Evolutionary conservation across 2,329 filamentous ascomycete genomes (phyloP).

Genomic region (Dothidotthia symphoricarpi): DNA sequence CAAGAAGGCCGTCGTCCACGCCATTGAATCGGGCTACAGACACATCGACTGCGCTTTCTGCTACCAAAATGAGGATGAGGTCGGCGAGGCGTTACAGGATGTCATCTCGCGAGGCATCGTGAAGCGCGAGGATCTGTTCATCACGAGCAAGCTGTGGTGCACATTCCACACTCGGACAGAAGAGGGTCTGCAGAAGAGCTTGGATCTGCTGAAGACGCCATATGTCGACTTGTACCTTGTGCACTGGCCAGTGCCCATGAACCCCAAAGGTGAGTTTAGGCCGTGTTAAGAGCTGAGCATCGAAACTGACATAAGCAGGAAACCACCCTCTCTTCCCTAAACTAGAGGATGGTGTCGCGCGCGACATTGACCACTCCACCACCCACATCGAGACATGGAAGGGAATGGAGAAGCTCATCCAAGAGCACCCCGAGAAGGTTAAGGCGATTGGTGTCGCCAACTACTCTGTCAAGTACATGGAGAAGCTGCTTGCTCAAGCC

Average conservation of each 20-base stretch:
- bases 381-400: slow-evolving; percentile 76
- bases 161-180: slow-evolving; percentile 71
- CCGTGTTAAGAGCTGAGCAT: background rate
- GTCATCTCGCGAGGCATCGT: slow-evolving; percentile 67
- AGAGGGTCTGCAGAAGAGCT: slow-evolving; percentile 68
- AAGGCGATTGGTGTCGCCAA: slow-evolving; percentile 54
- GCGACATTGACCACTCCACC: slow-evolving; percentile 68
- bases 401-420: slow-evolving; percentile 64
- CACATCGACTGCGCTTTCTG: slow-evolving; percentile 72
- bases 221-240: slow-evolving; percentile 81
- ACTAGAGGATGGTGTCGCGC: slow-evolving; percentile 65
- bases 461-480: slow-evolving; percentile 49
- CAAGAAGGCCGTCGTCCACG: slow-evolving; percentile 49
- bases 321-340: slow-evolving; percentile 75
- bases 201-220: slow-evolving; percentile 71
- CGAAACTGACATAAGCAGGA: slow-evolving; percentile 40
- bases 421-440: slow-evolving; percentile 46
- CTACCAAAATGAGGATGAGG: slow-evolving; percentile 80
- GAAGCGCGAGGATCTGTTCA: slow-evolving; percentile 76
- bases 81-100: slow-evolving; percentile 73
- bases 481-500: slow-evolving; percentile 55
- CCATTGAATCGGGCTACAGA: slow-evolving; percentile 50
- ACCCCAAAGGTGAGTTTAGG: slow-evolving; percentile 60
- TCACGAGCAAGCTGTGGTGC: slow-evolving; percentile 83
- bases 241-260: slow-evolving; percentile 82